Base-by-base conservation (phyloP, 1,284 basidiomycete species). In the Papiliotrema nemorosa region DNA sequence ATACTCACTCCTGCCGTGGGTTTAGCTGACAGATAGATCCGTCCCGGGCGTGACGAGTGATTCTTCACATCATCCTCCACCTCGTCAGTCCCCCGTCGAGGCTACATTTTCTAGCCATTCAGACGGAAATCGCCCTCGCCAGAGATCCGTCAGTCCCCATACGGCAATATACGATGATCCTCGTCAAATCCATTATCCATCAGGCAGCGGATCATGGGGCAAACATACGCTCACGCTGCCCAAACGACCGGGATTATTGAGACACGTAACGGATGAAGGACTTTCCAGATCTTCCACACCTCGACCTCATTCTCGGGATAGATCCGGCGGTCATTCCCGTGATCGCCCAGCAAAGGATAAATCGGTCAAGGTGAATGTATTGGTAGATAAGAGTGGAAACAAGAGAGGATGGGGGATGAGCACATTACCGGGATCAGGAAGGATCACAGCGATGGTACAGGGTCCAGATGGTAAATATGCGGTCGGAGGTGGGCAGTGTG, bases 401-500 rank as follows among this genome's bases (percentile, higher is more conserved):
- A 50, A 49, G 33, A 40, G 47, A 35, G 62, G 56, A 14, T 58
- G 55, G 56, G 53, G 59, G 12, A 56, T 57, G 50, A 53, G 51
- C 24, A 37, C 55, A 6, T 53, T 54, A 5, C 49, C 61, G 2
- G 54, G 54, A 5, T 56, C 53, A 57, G 67, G 37, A 44, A 62
- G 69, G 37, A 49, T 73, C 38, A 70, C 55, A 18, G 62, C 63
- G 22, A 73, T 75, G 69, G 71, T 68, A 5, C 56, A 62, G 45
- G 72, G 72, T 5, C 63, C 68, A 3, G 57, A 60, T 6, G 70
- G 69, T 2, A 59, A 55, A 16, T 71, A 67, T 42, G 72, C 63
- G 2, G 58, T 75, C 4, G 73, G 72, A 10, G 73, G 71, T 14
- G 66, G 68, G 13, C 71, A 74, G 48, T 69, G 72, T 75, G 53